phyloP scores from a whole-genome alignment of 768 basidiomycete genomes.

The Gymnopilus junonius region DNA sequence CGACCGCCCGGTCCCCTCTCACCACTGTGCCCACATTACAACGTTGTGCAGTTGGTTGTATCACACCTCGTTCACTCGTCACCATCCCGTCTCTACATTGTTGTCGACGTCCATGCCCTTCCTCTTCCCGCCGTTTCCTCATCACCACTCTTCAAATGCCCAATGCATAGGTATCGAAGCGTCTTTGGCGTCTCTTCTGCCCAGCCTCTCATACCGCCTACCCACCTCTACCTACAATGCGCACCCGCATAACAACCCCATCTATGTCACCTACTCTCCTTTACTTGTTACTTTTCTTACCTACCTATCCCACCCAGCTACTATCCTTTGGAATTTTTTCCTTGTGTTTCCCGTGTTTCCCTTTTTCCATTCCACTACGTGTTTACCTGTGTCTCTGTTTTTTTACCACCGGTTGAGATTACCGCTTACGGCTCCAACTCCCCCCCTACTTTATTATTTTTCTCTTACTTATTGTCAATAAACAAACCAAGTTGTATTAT shows the following conservation, averaged over 20 bases:
- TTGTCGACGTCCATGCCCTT: background rate
- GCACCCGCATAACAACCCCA: too few relatives aligned
- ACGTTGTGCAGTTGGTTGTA: slow-evolving; percentile 7
- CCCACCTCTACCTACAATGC: background rate
- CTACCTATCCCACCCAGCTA: background rate
- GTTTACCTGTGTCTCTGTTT: too few relatives aligned
- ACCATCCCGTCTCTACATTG: background rate
- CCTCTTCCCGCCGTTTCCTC: background rate
- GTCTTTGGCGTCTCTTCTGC: background rate
- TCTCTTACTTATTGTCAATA: too few relatives aligned
- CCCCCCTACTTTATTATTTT: too few relatives aligned
- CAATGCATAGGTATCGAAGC: background rate
- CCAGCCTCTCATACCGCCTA: background rate
- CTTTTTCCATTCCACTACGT: too few relatives aligned
- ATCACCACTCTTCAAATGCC: background rate
- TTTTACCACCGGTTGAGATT: too few relatives aligned
- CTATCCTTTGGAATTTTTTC: background rate
- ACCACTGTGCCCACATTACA: background rate
- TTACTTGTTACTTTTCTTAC: background rate
- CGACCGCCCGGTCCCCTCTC: background rate
- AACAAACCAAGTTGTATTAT: too few relatives aligned
- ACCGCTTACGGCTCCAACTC: too few relatives aligned
- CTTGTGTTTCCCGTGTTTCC: background rate
- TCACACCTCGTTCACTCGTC: background rate
- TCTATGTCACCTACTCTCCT: background rate